These are phyloP conservation scores for Calophaca sinica DNA, from an alignment of 306 rosid genomes.

Conservation along the genomic window DNA sequence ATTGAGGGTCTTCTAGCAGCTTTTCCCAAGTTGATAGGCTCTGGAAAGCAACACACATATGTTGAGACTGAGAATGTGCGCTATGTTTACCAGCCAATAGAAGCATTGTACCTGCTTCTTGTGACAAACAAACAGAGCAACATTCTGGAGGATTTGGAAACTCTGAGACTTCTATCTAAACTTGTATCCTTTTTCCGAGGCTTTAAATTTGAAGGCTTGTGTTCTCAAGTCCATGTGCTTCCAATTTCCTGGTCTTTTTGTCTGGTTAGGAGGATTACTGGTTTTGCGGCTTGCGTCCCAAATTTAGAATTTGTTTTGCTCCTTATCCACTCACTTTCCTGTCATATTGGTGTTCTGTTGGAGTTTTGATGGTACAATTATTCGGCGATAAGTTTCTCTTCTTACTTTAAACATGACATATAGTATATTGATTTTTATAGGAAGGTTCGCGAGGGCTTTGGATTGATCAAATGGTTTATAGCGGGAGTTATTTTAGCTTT, in stretches of 20 bases:
- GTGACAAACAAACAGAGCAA: constrained; percentile 98
- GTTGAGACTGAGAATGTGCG: constrained; percentile 97
- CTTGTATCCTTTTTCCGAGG: constrained; percentile 77
- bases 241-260: constrained; percentile 27
- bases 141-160: constrained; percentile 94
- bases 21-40: constrained; percentile 94
- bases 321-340: not conserved
- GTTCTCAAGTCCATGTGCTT: constrained; percentile 15
- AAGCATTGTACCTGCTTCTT: constrained; percentile 86
- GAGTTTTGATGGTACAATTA: constrained; percentile 4
- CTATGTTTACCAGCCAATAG: constrained; percentile 97
- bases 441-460: constrained; percentile 22
- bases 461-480: constrained; percentile 27
- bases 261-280: constrained; percentile 12
- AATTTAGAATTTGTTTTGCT: constrained; percentile 35
- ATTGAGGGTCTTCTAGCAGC: constrained; percentile 99
- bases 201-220: constrained; percentile 35
- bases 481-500: constrained; percentile 28
- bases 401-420: constrained; percentile 12
- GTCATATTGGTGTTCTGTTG: constrained; percentile 21
- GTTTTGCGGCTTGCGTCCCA: constrained; percentile 20
- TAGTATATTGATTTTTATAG: constrained; percentile 22
- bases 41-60: constrained; percentile 95
- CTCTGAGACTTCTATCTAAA: constrained; percentile 91
- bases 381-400: not conserved